Evolutionary conservation across 78 protist genomes (phyloP), one percentile per base, ranked within the genome.

Genomic region (Speleostelium caveatum): DNA sequence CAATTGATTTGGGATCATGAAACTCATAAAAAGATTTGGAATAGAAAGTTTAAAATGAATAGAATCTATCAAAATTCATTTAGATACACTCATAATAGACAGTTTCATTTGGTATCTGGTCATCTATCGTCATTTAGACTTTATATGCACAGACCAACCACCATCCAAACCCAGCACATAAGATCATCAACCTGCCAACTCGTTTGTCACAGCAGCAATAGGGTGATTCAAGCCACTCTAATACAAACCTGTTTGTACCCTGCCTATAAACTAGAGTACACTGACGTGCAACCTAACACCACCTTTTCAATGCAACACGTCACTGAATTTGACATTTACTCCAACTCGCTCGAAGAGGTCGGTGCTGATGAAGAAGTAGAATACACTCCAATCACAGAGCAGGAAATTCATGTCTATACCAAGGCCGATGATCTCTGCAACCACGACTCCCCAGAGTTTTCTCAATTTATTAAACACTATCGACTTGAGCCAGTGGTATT

Each of bases 331-430:
- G 65, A 71, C 4, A 71, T 71, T 60, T 71, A 51, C 51, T 32
- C 45, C 21, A 71, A 71, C 33, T 60, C 59, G 5, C 45, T 71
- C 5, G 60, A 71, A 33, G 77, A 71, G 32, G 77, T 71, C 7
- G 26, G 22, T 10, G 63, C 26, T 0, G 42, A 26, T 53, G 62
- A 71, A 21, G 38, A 51, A 0, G 0, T 63, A 8, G 72, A 63
- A 22, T 63, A 63, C 22, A 63, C 72, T 8, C 72, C 72, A 36
- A 63, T 63, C 22, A 33, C 72, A 3, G 72, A 63, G 22, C 72
- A 63, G 22, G 72, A 63, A n/a, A 63, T 63, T 7, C 36, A 7
- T n/a, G 36, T 63, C 22, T 36, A 63, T 22, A 63, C 72, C 32
- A 63, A n/a, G 22, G 32, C 72, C 2, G 72, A 63, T 21, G 30